Evolutionary conservation across 1,139 yeast genomes (phyloP).

Genomic region (Komagataea norvegica): DNA sequence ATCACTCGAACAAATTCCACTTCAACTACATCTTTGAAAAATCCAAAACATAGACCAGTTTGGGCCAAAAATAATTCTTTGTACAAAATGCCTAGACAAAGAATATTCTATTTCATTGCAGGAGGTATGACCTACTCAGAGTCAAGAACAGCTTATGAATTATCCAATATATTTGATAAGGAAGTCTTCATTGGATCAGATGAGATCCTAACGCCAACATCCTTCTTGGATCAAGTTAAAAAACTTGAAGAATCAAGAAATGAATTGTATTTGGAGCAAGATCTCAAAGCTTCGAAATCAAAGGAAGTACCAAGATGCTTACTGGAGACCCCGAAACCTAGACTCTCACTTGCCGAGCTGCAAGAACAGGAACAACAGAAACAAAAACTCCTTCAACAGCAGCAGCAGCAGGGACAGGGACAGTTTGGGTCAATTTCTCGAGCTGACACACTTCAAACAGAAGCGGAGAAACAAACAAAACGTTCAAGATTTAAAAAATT

Average conservation of each 20-base stretch:
- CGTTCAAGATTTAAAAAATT: conserved; percentile 25
- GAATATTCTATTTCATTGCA: conserved; percentile 74
- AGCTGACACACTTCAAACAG: conserved; percentile 9
- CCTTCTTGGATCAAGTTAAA: conserved; percentile 43
- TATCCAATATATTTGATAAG: conserved; percentile 55
- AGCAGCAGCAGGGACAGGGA: no score
- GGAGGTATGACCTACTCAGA: conserved; percentile 92
- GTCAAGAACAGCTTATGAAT: conserved; percentile 68
- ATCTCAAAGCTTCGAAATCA: conserved; percentile 25
- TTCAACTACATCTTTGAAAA: conserved; percentile 51
- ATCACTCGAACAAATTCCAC: conserved; percentile 29
- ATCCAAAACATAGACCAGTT: conserved; percentile 71
- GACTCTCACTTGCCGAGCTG: conserved; percentile 6
- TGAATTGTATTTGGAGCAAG: conserved; percentile 29
- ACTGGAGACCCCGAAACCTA: conserved; percentile 18
- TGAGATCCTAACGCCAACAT: conserved; percentile 60
- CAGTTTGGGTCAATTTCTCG: conserved; percentile 1
- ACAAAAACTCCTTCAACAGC: conserved; percentile 2
- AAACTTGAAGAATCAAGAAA: conserved; percentile 30
- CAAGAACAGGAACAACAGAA: conserved; percentile 9
- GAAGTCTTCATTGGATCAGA: conserved; percentile 86
- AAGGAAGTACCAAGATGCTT: conserved; percentile 31
- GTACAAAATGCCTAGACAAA: conserved; percentile 50
- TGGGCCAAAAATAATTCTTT: conserved; percentile 63
- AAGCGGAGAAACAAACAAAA: conserved; percentile 20